These are phyloP conservation scores for Purpureocillium takamizusanense DNA, from an alignment of 2,329 filamentous ascomycete genomes.

Conservation along the genomic window DNA sequence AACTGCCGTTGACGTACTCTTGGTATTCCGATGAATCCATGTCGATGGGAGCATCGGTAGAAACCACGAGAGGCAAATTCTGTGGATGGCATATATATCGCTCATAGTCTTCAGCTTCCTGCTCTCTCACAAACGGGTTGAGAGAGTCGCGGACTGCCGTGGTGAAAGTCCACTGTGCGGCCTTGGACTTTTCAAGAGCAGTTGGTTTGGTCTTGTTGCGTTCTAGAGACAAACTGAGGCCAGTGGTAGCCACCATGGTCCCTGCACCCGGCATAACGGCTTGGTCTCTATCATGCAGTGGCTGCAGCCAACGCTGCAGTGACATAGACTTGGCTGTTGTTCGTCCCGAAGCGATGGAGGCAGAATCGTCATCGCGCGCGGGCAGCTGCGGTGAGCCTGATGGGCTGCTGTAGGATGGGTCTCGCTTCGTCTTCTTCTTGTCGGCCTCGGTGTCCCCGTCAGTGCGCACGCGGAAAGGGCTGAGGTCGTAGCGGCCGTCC, in stretches of 20 bases:
- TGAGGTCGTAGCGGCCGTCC: constrained; percentile 71
- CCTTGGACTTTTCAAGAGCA: constrained; percentile 65
- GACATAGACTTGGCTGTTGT: constrained; percentile 38
- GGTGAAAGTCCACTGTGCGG: constrained; percentile 80
- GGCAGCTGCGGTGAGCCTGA: constrained; percentile 24
- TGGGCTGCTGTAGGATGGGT: constrained; percentile 60
- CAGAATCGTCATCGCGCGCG: constrained; percentile 28
- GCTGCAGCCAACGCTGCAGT: constrained; percentile 55
- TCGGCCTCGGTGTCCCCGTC: constrained; percentile 50
- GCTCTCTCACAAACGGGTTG: constrained; percentile 68
- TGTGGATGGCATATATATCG: constrained; percentile 86
- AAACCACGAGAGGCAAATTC: constrained; percentile 74
- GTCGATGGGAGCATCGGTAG: constrained; percentile 53
- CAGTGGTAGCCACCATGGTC: neutral
- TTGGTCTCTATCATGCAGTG: constrained; percentile 26
- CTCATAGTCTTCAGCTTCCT: constrained; percentile 78
- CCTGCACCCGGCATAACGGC: neutral
- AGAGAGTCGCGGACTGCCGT: constrained; percentile 80
- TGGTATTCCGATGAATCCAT: constrained; percentile 60
- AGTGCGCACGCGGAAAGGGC: constrained; percentile 75
- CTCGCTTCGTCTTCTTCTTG: constrained; percentile 57
- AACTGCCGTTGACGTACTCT: constrained; percentile 67
- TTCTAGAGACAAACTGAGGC: neutral
- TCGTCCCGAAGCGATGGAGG: constrained; percentile 28
- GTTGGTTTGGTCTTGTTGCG: constrained; percentile 42